A percentile compares a stretch with the other conserved stretches of the same genome.
Conservation (phyloP, 805 yeast genomes). For the Yarrowia yakushimensis region DNA sequence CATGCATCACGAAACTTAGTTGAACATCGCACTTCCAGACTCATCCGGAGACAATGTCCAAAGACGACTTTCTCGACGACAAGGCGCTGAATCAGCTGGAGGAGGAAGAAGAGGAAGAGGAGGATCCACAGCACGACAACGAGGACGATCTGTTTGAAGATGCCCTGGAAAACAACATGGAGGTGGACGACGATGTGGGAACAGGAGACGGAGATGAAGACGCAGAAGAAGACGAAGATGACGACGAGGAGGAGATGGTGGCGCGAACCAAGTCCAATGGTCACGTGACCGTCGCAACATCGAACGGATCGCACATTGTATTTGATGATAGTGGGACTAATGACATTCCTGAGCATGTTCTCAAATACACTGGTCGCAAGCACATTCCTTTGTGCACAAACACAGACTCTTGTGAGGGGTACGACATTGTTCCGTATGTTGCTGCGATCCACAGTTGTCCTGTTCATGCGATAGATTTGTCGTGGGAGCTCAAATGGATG, state of each 20-base stretch:
- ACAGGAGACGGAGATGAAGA: slow-evolving; percentile 34
- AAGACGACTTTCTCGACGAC: slow-evolving; percentile 22
- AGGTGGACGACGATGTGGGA: slow-evolving; percentile 34
- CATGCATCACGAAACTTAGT: too few relatives aligned
- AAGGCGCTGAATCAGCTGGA: slow-evolving; percentile 23
- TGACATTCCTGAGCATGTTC: slow-evolving; percentile 28
- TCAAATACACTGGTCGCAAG: slow-evolving; percentile 27
- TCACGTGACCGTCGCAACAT: neutral
- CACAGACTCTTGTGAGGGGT: slow-evolving; percentile 46
- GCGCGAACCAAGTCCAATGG: slow-evolving; percentile 30
- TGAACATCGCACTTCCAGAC: too few relatives aligned
- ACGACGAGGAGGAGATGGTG: slow-evolving; percentile 34
- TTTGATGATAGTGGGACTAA: slow-evolving; percentile 29
- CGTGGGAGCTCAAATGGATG: slow-evolving; percentile 79
- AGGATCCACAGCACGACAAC: slow-evolving; percentile 33
- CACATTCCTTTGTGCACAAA: slow-evolving; percentile 1
- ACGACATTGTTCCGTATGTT: slow-evolving; percentile 77
- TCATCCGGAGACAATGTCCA: slow-evolving; percentile 20
- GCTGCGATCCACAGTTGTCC: slow-evolving; percentile 82
- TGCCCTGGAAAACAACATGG: slow-evolving; percentile 36
- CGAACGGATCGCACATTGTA: slow-evolving; percentile 27
- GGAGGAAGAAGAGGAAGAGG: slow-evolving; percentile 28
- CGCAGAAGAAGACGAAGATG: slow-evolving; percentile 34
- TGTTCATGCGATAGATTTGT: slow-evolving; percentile 71
- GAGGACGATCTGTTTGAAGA: slow-evolving; percentile 37